phyloP scores from a whole-genome alignment of 129 eudicot species.

The Helianthus tuberosus region DNA sequence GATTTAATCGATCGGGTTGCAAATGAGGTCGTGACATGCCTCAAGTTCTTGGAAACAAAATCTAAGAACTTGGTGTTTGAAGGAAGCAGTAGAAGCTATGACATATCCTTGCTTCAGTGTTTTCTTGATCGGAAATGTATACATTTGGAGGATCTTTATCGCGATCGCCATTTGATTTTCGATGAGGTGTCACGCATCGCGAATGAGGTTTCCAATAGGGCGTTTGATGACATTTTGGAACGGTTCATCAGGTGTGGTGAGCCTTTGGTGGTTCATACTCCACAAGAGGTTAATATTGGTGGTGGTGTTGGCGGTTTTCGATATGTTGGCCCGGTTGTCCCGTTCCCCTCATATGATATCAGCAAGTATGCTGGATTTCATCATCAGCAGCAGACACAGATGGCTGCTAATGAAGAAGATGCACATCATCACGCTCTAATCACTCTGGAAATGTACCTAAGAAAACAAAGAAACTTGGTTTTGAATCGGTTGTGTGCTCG shows the following conservation, averaged over 20 bases:
- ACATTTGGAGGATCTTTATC: conserved; percentile 24
- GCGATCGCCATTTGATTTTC: conserved; percentile 19
- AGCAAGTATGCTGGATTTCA: conserved; percentile 1
- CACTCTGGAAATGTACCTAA: background rate
- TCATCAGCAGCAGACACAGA: background rate
- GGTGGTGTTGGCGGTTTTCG: conserved; percentile 14
- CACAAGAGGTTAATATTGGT: conserved; percentile 3
- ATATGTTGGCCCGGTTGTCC: conserved; percentile 4
- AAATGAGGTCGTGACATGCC: conserved; percentile 35
- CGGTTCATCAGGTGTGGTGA: background rate
- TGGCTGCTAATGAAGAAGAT: conserved; percentile 12
- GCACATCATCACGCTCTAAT: conserved; percentile 1
- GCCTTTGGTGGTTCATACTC: conserved; percentile 16
- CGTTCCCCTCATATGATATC: conserved; percentile 1
- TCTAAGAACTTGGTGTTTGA: background rate
- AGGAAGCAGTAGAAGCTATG: background rate
- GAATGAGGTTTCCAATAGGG: conserved; percentile 33
- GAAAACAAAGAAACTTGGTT: background rate
- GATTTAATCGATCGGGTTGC: conserved; percentile 21
- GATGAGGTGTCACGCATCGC: conserved; percentile 28
- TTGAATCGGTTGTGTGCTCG: background rate
- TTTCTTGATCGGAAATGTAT: conserved; percentile 28
- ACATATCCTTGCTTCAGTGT: conserved; percentile 24
- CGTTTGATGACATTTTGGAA: conserved; percentile 43
- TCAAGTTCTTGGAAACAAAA: conserved; percentile 29